phyloP scores from a whole-genome alignment of 2,329 filamentous ascomycete genomes.

The Calonectria crousiana region DNA sequence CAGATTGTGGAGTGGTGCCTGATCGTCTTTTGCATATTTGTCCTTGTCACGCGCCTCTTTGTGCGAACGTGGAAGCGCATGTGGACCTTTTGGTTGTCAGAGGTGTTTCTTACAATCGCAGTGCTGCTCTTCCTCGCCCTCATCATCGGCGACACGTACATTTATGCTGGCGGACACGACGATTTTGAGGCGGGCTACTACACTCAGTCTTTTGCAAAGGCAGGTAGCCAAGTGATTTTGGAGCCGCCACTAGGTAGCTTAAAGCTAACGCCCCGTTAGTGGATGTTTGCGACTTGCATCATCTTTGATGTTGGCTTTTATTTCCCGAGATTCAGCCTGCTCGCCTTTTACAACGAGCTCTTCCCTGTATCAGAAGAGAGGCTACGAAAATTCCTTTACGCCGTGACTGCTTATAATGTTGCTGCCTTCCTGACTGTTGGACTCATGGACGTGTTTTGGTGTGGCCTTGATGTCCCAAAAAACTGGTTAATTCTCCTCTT shows the following conservation, averaged over 20 bases:
- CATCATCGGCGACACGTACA: constrained; percentile 5
- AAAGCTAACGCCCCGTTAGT: neutral
- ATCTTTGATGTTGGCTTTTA: constrained; percentile 5
- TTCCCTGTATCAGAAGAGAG: constrained; percentile 2
- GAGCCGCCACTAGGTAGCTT: neutral
- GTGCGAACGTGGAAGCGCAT: neutral
- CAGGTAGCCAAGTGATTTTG: neutral
- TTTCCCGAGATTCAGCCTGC: neutral
- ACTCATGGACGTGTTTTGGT: neutral
- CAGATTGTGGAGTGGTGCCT: constrained; percentile 3
- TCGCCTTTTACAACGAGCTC: constrained; percentile 4
- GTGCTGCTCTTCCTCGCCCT: constrained; percentile 1
- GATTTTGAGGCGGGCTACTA: neutral
- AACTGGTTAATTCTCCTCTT: neutral
- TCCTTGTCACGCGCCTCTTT: neutral
- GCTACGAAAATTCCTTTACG: neutral
- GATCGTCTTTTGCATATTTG: neutral
- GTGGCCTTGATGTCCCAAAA: neutral
- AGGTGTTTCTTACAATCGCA: neutral
- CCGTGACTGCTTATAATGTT: neutral
- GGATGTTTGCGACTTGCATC: neutral
- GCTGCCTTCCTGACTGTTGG: neutral
- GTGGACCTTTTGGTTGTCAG: constrained; percentile 5
- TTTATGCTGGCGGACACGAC: neutral
- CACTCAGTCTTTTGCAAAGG: neutral